Evolutionary conservation across 768 basidiomycete species (phyloP), one percentile per base, ranked within the genome.

Genomic region (Suillus ampliporus): DNA sequence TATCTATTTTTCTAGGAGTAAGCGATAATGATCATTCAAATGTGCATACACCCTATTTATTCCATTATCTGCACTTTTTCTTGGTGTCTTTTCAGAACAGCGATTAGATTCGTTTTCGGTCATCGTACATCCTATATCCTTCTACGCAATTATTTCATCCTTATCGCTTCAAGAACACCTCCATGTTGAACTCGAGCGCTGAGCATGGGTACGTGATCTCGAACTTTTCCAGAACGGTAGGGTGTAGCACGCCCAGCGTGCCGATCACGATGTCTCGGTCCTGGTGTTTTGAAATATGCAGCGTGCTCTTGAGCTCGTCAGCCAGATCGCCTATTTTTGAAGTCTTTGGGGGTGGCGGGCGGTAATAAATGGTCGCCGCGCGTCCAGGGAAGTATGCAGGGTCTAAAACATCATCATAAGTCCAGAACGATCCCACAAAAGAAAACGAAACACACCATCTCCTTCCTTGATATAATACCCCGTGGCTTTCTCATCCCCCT

Each of bases 181-280:
- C 96, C 50, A 98, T 82, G 35, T 89, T 90, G 76, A 99, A 95
- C 82, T 99, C 97, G 61, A 99, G 79, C 8, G 90, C 90, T 38
- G 96, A 98, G 78, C 96, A 98, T 21, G 97, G 97, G 79, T 92
- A 96, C 46, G 85, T 86, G 65, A 99, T 90, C 76, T 99, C 96
- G 76, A 97, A 99, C 72, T 94, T 95, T 69, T 88, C 87, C 61
- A 99, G 80, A 5, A 99, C 97, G 7, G 80, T 85, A 10, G 97
- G 97, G 76, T 99, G 97, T 57, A 99, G 80, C 68, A 98, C 93
- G 34, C 97, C 97, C 62, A 99, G 79, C n/a, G 82, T 86, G 47
- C 97, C 97, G 66, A 99, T 91, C 64, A 84, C 82, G 37, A 88
- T 72, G 76, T 99, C 97, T 58, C 77, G 69, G 5, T 76, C 70